These are phyloP conservation scores for Lipomyces chichibuensis DNA, from an alignment of 805 yeast genomes.

Conservation along the genomic window DNA sequence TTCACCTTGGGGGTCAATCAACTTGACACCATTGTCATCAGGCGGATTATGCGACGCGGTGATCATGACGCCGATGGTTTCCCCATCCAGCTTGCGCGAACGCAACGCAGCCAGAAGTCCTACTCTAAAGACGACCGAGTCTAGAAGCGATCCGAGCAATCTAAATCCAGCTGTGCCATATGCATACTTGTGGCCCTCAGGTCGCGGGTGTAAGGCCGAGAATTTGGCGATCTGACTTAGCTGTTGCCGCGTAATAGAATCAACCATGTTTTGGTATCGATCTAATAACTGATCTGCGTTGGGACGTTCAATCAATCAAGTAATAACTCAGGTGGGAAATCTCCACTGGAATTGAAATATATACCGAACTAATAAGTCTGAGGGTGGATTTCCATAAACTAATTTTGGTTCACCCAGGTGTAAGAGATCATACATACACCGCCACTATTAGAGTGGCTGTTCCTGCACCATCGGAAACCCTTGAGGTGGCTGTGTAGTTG, in stretches of 20 bases:
- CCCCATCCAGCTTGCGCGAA: slow-evolving; percentile 68
- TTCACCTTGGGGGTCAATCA: slow-evolving; percentile 73
- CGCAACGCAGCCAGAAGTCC: slow-evolving; percentile 83
- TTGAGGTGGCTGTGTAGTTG: no score
- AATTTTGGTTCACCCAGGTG: not conserved
- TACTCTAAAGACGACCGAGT: slow-evolving; percentile 79
- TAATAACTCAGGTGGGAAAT: not conserved
- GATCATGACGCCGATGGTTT: slow-evolving; percentile 91
- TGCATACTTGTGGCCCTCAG: slow-evolving; percentile 51
- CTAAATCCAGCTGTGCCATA: slow-evolving; percentile 99
- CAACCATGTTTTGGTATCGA: not conserved
- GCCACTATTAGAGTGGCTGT: not conserved
- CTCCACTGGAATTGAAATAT: not conserved
- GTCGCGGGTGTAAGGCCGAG: slow-evolving; percentile 50
- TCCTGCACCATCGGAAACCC: not conserved
- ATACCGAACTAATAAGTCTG: not conserved
- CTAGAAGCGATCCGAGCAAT: slow-evolving; percentile 66
- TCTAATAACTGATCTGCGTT: not conserved
- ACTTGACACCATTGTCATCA: slow-evolving; percentile 84
- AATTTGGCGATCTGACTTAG: slow-evolving; percentile 21
- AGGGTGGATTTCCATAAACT: not conserved
- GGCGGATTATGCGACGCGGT: slow-evolving; percentile 58
- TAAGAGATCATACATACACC: not conserved
- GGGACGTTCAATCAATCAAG: not conserved
- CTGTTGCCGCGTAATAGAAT: slow-evolving; percentile 2